These are phyloP conservation scores for Croton laevigatus DNA, from an alignment of 441 rosid genomes.

Conservation along the genomic window DNA sequence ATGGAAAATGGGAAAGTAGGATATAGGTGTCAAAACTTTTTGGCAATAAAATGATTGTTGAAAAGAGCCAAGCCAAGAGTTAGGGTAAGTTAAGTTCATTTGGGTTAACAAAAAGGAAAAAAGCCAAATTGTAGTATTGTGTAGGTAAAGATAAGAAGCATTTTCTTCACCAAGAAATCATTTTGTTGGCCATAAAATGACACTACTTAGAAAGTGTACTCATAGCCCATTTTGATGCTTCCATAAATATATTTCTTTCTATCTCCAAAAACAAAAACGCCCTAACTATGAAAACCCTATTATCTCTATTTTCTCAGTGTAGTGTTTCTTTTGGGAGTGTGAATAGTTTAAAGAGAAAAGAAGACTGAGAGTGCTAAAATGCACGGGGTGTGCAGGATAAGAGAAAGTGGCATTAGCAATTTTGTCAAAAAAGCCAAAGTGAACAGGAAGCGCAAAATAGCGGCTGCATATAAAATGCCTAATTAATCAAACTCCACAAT, in stretches of 20 bases:
- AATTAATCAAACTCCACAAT: constrained; percentile 1
- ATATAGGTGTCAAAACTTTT: constrained; percentile 40
- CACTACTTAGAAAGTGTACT: constrained; percentile 48
- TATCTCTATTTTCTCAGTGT: neutral
- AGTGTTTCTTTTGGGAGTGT: neutral
- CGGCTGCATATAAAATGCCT: constrained; percentile 21
- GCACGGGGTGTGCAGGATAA: constrained; percentile 25
- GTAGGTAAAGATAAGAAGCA: constrained; percentile 47
- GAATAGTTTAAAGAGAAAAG: neutral
- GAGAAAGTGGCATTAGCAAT: constrained; percentile 5
- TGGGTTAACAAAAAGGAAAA: constrained; percentile 18
- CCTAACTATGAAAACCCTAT: neutral
- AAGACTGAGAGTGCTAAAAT: neutral
- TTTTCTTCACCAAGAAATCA: constrained; percentile 52
- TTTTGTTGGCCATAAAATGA: constrained; percentile 80
- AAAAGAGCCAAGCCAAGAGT: constrained; percentile 33
- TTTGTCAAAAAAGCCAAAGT: constrained; percentile 25
- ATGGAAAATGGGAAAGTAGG: constrained; percentile 27
- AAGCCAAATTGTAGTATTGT: neutral
- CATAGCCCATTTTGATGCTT: constrained; percentile 33
- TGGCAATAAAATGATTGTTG: constrained; percentile 43
- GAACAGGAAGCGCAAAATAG: constrained; percentile 26
- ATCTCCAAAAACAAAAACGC: neutral
- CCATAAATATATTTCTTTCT: constrained; percentile 16
- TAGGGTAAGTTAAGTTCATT: constrained; percentile 29